Base-by-base conservation (phyloP, 179 eudicot genomes). In the Beta lomatogona region DNA sequence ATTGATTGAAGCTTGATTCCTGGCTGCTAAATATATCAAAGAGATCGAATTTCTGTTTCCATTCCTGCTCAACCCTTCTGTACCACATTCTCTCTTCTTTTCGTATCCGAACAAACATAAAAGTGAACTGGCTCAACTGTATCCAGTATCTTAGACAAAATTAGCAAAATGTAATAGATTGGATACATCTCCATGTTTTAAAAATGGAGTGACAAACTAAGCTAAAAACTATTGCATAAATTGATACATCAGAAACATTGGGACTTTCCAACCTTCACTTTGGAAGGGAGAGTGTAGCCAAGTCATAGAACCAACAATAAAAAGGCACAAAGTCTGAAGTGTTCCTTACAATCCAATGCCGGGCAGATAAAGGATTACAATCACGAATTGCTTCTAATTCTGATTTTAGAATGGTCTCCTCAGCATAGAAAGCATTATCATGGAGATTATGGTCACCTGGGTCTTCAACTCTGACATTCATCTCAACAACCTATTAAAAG, bases 371-470 rank as follows among this genome's bases (percentile, higher is more conserved):
- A 79, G 97, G 97, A 83, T 92, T 89, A 80, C 90, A 86, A 69
- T 95, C 95, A 28, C 97, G 97, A 91, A 88, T 93, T 15, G 97
- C 98, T 88, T 93, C 89, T 83, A 88, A 81, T 85, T 95, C 98
- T 53, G 95, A 88, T 86, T 79, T 88, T 64, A 95, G 95, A 82
- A 93, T 60, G 76, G 91, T 89, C 87, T 93, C 97, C 87, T 93
- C 97, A 8, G 95, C 88, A 82, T 91, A 92, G 84, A 95, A 95
- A 61, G 98, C 98, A 78, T 95, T 95, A 67, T 90, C 88, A 86
- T 95, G 97, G 77, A 92, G 82, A 81, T 95, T 95, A 75, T 91
- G 84, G 75, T 91, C 87, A 48, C 98, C 97, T n/a, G 93, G 97
- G 69, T 88, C 97, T 76, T 93, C 98, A 77, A 93, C 94, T 88